Conservation (phyloP, 2,329 filamentous ascomycete species). For the Alternaria rosae region DNA sequence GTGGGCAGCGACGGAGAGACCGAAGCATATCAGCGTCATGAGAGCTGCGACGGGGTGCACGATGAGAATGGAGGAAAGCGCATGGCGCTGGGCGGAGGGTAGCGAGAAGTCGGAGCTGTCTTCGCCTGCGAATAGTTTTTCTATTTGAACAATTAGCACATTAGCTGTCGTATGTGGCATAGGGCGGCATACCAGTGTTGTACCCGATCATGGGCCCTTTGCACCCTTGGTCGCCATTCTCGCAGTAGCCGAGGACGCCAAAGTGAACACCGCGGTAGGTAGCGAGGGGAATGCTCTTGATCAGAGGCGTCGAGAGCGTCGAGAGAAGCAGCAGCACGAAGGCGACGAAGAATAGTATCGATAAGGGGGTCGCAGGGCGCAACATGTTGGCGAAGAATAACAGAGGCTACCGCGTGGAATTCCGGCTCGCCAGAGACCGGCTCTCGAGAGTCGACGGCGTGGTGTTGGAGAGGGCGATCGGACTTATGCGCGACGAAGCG, state of each 20-base stretch:
- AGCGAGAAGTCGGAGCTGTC: constrained; percentile 64
- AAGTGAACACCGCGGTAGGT: constrained; percentile 79
- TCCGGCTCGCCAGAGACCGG: constrained; percentile 42
- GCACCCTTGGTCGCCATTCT: constrained; percentile 62
- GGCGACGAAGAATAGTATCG: constrained; percentile 82
- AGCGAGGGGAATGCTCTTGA: constrained; percentile 83
- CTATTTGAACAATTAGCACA: constrained; percentile 42
- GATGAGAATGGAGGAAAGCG: constrained; percentile 87
- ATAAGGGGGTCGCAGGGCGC: constrained; percentile 89
- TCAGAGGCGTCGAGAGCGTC: constrained; percentile 89
- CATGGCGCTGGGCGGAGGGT: constrained; percentile 69
- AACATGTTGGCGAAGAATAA: constrained; percentile 68
- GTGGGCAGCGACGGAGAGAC: constrained; percentile 81
- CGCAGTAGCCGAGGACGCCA: constrained; percentile 92
- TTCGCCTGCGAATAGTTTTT: constrained; percentile 57
- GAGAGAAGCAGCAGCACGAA: constrained; percentile 87
- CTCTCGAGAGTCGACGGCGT: constrained; percentile 31
- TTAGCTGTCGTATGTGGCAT: background rate
- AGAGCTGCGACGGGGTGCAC: constrained; percentile 91
- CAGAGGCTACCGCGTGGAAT: constrained; percentile 28
- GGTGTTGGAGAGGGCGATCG: constrained; percentile 23
- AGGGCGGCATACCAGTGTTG: constrained; percentile 70
- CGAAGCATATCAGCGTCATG: constrained; percentile 83
- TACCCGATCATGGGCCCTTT: constrained; percentile 83
- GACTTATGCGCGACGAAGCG: constrained; percentile 12